Percentiles rank a stretch among this genome's conserved stretches.
Evolutionary conservation across 2,329 filamentous ascomycete species (phyloP).

Genomic region (Penicillium sp.): DNA sequence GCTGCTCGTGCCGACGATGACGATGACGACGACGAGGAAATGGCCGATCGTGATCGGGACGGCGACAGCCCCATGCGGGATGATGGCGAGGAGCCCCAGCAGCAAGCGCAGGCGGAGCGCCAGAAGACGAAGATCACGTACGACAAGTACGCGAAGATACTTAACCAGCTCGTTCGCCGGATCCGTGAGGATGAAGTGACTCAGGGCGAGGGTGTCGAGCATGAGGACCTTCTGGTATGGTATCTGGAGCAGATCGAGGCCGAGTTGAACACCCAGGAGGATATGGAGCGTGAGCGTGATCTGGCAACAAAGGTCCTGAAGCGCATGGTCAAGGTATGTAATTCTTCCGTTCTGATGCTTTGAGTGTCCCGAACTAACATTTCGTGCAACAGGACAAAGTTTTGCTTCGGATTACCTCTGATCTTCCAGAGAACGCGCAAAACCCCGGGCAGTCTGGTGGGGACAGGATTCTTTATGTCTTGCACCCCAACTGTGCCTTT

Average conservation of each 20-base stretch:
- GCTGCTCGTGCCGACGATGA: conserved; percentile 44
- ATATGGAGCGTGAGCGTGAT: conserved; percentile 69
- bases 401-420: conserved; percentile 65
- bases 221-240: conserved; percentile 78
- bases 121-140: conserved; percentile 87
- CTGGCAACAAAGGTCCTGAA: conserved; percentile 83
- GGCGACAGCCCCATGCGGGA: conserved; percentile 56
- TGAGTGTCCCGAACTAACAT: not conserved
- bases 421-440: conserved; percentile 68
- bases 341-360: not conserved
- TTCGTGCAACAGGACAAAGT: conserved; percentile 53
- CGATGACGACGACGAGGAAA: conserved; percentile 50
- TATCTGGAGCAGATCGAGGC: conserved; percentile 89
- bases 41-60: conserved; percentile 48
- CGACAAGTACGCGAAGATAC: conserved; percentile 88
- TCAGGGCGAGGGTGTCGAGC: conserved; percentile 77
- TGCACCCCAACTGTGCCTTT: conserved; percentile 91
- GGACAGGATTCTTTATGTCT: conserved; percentile 68
- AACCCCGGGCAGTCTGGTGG: conserved; percentile 39
- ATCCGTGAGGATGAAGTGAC: conserved; percentile 77
- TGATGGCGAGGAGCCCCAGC: conserved; percentile 48
- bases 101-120: conserved; percentile 35
- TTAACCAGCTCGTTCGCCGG: conserved; percentile 78
- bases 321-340: conserved; percentile 86
- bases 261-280: conserved; percentile 75